Base-by-base conservation (phyloP, 2,329 filamentous ascomycete species). In the Monilinia polystroma region DNA sequence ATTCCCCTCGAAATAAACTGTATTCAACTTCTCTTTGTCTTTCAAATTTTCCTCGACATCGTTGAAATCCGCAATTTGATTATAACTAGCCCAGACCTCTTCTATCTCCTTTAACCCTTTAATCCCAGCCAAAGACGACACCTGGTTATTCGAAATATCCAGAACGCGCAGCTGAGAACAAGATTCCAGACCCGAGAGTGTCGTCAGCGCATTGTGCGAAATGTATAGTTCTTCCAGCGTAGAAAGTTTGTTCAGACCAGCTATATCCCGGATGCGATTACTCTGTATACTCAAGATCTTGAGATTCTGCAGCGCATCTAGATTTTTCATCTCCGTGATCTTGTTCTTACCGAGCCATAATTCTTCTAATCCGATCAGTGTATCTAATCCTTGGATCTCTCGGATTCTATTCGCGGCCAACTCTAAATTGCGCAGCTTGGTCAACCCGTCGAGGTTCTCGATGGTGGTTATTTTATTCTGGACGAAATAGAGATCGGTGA, bases 341-440 rank as follows among this genome's bases (percentile, higher is more conserved):
- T 96, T 97, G 81, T 97, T 97, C 84, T 97, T 98, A 67, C 92
- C 95, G 23, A 98, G 81, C 93, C 93, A 98, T 20, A 97, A 83
- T 77, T 97, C 88, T 77, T 96, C 89, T n/a, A 99, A 80, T 10
- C 84, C 84, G n/a, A 83, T 84, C 56, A 98, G 81, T 2, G 85
- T 84, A 52, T 95, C 91, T 43, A 99, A 83, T 68, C 95, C 95
- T 75, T 93, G 85, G 66, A 99, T 93, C 77, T 94, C 90, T 68
- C 92, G 85, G 76, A 99, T 95, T 57, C 92, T 85, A 79, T 99
- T 99, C 23, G 93, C 96, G 3, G 91, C 95, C 52, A 99, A 81
- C 80, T 99, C 95, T 67, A 99, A 80, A 79, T 93, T 95, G 68
- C 86, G 88, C 72, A 99, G 79, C 69, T 90, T 86, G 18, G 82